Conservation (phyloP, 495 filamentous ascomycete genomes). For the Pyrenopolyporus hunteri region DNA sequence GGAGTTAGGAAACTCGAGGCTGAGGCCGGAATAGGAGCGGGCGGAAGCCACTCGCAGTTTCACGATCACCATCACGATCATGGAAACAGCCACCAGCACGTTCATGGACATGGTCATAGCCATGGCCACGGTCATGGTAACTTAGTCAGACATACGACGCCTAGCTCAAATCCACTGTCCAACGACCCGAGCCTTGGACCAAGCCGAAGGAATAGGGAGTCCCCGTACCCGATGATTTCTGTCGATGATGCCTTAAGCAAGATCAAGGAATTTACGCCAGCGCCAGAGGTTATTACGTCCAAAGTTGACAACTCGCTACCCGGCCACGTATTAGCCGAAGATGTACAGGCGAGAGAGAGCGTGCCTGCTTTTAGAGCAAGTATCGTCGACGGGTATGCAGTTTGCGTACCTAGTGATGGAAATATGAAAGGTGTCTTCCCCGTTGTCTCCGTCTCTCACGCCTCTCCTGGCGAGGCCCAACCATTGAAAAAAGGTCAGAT, state of each 20-base stretch:
- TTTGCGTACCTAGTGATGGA: slow-evolving; percentile 64
- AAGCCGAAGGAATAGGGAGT: slow-evolving; percentile 75
- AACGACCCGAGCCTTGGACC: slow-evolving; percentile 86
- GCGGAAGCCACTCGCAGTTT: slow-evolving; percentile 27
- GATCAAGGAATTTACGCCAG: slow-evolving; percentile 72
- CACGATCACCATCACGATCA: slow-evolving; percentile 44
- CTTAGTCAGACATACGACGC: slow-evolving; percentile 74
- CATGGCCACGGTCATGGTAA: slow-evolving; percentile 69
- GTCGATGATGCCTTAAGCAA: slow-evolving; percentile 79
- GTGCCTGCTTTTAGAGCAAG: slow-evolving; percentile 94
- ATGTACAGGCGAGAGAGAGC: slow-evolving; percentile 76
- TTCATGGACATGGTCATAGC: slow-evolving; percentile 61
- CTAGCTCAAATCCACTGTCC: slow-evolving; percentile 65
- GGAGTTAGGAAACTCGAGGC: slow-evolving; percentile 84
- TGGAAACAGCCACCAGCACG: slow-evolving; percentile 51
- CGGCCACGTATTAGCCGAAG: slow-evolving; percentile 79
- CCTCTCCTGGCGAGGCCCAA: slow-evolving; percentile 65
- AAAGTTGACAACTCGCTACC: slow-evolving; percentile 68
- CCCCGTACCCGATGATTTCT: slow-evolving; percentile 90
- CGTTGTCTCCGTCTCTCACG: slow-evolving; percentile 86
- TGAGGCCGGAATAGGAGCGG: slow-evolving; percentile 70
- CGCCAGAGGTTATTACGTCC: slow-evolving; percentile 57
- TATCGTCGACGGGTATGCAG: slow-evolving; percentile 96
- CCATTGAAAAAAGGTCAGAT: slow-evolving; percentile 75
- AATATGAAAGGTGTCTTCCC: slow-evolving; percentile 80